Base-by-base conservation (phyloP, 345 rosid genomes). In the Salix arbutifolia region DNA sequence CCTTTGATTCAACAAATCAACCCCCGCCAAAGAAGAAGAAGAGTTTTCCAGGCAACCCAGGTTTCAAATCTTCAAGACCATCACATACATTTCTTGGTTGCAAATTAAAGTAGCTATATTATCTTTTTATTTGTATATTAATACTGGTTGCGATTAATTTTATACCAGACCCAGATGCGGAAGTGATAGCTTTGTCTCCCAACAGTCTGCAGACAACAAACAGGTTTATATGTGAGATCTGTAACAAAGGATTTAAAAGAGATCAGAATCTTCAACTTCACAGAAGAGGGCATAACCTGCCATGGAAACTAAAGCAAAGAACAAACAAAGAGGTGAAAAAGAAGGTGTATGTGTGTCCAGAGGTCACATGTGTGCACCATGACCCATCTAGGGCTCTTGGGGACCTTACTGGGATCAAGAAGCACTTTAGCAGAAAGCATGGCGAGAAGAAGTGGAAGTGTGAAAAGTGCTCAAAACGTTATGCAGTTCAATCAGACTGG, bases 241-340 rank as follows among this genome's bases (percentile, higher is more conserved):
- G 92, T 67, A 85, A 82, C 85, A 89, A 89, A 76, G 91, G 92
- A 74, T 89, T 89, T 62, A 85, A 85, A 38, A 86, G 92, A 81
- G 92, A 89, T 73, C 92, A 89, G 82, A 87, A 89, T 76, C 91
- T 89, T 40, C 93, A 90, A 80, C 93, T 90, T 65, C 93, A 90
- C 65, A 83, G 85, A 77, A 85, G 92, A 83, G 89, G 92, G 33
- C 92, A 89, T 64, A 89, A 89, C 72, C 85, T 89, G 67, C 92
- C 92, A 58, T 89, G 92, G 91, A 89, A 86, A 74, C 79, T 89
- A 69, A 89, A 88, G 87, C 91, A 86, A 79, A 88, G 86, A 71
- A 35, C 84, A n/a, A 85, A 72, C 75, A 78, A 82, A 35, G 92
- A 86, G 33, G 85, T 80, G 79, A 85, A 74, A 62, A 87, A 81